Conservation (phyloP, 1,284 basidiomycete species). For the Naganishia albida region DNA sequence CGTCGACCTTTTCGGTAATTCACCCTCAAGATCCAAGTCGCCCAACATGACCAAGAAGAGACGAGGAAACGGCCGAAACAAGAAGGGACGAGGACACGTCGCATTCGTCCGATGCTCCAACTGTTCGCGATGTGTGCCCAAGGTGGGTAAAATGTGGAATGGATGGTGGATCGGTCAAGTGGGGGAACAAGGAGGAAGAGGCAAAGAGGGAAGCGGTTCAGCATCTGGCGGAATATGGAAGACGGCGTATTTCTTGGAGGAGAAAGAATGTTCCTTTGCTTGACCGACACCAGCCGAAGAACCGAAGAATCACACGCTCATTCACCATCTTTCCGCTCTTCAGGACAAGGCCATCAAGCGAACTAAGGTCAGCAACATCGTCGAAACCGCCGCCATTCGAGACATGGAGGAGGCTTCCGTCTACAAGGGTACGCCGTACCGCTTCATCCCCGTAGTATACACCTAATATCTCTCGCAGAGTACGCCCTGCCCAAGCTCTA, state of each 20-base stretch:
- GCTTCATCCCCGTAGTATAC: background rate
- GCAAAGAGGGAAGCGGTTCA: background rate
- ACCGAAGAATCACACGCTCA: too few species aligned
- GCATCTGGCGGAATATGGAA: background rate
- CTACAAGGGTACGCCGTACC: conserved; percentile 71
- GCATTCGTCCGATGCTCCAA: conserved; percentile 89
- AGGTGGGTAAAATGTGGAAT: conserved; percentile 52
- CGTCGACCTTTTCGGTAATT: conserved; percentile 30
- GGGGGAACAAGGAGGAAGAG: background rate
- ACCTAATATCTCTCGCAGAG: conserved; percentile 60
- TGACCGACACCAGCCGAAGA: too few species aligned
- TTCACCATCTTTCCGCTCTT: background rate
- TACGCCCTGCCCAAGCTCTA: conserved; percentile 98
- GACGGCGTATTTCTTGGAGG: background rate
- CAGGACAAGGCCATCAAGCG: conserved; percentile 99
- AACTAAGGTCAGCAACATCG: conserved; percentile 99
- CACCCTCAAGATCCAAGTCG: conserved; percentile 31
- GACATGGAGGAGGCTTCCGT: conserved; percentile 97
- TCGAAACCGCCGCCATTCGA: conserved; percentile 95
- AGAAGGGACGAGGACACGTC: conserved; percentile 97
- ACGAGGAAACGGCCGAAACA: conserved; percentile 94
- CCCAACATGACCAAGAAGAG: conserved; percentile 35
- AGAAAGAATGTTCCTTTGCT: background rate
- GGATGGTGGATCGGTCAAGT: conserved; percentile 9
- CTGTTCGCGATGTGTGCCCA: conserved; percentile 86